Evolutionary conservation across 169 alveolate species (phyloP), one percentile per base, ranked within the genome.

Genomic region (Plasmodium gaboni): DNA sequence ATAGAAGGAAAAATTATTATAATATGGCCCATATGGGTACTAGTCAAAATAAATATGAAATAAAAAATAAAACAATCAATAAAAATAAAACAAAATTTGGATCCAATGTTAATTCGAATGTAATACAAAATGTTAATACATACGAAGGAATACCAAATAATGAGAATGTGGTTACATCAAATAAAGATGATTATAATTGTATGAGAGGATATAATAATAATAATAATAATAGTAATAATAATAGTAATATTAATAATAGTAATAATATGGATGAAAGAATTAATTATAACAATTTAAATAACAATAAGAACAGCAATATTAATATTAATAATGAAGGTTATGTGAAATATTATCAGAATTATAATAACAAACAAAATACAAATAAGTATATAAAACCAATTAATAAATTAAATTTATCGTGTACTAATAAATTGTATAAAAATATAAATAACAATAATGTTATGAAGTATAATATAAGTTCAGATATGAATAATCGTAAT

Each of bases 351-450:
- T 46, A 57, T 4, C 19, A 3, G 4, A 44, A 60, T 13, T 26
- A 19, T 24, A 72, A 72, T 72, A 15, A 1, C 13, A 15, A 38
- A 26, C 9, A 28, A 19, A 19, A 9, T 50, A 68, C 46, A 19
- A 28, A 50, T 28, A 68, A 63, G 46, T 19, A 17, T 17, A 13
- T 19, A 50, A 80, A 68, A n/a, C 59, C 80, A 19, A 32, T 73
- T 15, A 68, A 2, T 28, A 65, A 80, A 48, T 26, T 80, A 60
- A 80, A 80, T 48, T 28, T 80, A 63, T 46, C 90, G 12, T 80
- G 55, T 57, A 80, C 90, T 5, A 69, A 80, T 67, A 53, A 80
- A 71, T 38, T 80, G 24, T 68, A 80, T 63, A 80, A 68, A 44
- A 80, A 55, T 68, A 53, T 28, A 26, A 22, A 50, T 28, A 48